Evolutionary conservation across 148 eudicot genomes (phyloP), one percentile per base, ranked within the genome.

Genomic region (Fagopyrum esculentum): DNA sequence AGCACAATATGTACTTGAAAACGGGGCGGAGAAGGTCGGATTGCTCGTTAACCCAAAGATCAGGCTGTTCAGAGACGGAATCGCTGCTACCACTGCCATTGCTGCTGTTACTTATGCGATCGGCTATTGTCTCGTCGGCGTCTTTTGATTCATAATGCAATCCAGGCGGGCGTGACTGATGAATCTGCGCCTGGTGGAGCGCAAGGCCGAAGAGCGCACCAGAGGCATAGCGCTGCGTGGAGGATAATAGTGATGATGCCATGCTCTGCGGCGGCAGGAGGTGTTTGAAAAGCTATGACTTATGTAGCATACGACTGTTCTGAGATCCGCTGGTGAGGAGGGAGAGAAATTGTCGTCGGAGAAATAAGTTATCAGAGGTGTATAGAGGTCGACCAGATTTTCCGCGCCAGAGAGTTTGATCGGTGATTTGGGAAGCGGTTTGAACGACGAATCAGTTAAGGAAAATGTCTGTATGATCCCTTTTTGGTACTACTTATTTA

Each of bases 1-100:
- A 63, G 69, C 69, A 29, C 45, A 63, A 63, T 55, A 30, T 3
- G 69, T 63, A 92, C 96, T 86, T 83, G 89, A 95, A 86, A 74
- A 95, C 56, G 22, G 97, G 97, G 71, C 90, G 97, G 74, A 95
- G 93, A 45, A 95, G 87, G 45, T 74, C 81, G 68, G 90, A 78
- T 8, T 85, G 76, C 0, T 80, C 81, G 64, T 91, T 78, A 51
- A 88, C 86, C 98, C 98, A 94, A 49, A 88, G 91, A 40, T 75
- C 71, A 1, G 90, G 96, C 26, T 92, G 92, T 4, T 86, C 89
- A 6, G 84, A 59, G 51, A 84, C 91, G 0, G 96, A 87, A 76
- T 88, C 90, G 73, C 79, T 77, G 55, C 83, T 77, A 51, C 82
- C 78, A 44, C 74, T 80, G 13, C 86, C 84, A 69, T 89, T 83